These are phyloP conservation scores for Penicillium oxalicum DNA, from an alignment of 2,329 filamentous ascomycete species.

Conservation along the genomic window DNA sequence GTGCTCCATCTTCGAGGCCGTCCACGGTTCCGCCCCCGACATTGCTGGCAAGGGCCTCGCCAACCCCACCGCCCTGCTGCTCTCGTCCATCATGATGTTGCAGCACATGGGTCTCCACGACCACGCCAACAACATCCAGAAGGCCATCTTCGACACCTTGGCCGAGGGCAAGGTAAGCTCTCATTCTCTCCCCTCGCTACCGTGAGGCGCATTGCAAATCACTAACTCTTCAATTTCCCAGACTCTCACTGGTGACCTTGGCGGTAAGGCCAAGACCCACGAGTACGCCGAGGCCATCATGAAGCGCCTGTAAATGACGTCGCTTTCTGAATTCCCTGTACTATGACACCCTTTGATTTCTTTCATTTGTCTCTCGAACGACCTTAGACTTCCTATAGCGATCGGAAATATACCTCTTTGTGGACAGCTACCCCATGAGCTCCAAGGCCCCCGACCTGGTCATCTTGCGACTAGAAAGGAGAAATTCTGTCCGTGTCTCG, in stretches of 20 bases:
- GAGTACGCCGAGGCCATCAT: conserved; percentile 95
- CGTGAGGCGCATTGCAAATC: background rate
- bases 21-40: conserved; percentile 94
- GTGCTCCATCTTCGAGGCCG: conserved; percentile 99
- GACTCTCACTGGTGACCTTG: conserved; percentile 87
- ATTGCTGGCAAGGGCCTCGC: conserved; percentile 94
- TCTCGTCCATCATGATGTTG: conserved; percentile 99
- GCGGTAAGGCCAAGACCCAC: conserved; percentile 90
- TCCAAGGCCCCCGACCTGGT: too few species aligned
- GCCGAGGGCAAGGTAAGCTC: conserved; percentile 78
- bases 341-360: conserved; percentile 30
- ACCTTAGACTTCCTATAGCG: conserved; percentile 34
- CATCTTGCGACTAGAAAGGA: too few species aligned
- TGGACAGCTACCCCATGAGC: conserved; percentile 10
- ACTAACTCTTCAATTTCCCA: conserved; percentile 25
- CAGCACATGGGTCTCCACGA: conserved; percentile 90
- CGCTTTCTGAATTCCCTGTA: conserved; percentile 26
- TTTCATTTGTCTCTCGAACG: conserved; percentile 32
- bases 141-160: conserved; percentile 89
- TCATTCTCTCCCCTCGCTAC: background rate
- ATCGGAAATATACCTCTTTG: conserved; percentile 34
- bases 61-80: conserved; percentile 92
- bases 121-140: conserved; percentile 83
- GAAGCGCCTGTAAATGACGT: conserved; percentile 47
- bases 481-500: too few species aligned